Evolutionary conservation across 371 early-diverging fungal genomes (phyloP), one percentile per base, ranked within the genome.

Genomic region (Lichtheimia corymbifera): DNA sequence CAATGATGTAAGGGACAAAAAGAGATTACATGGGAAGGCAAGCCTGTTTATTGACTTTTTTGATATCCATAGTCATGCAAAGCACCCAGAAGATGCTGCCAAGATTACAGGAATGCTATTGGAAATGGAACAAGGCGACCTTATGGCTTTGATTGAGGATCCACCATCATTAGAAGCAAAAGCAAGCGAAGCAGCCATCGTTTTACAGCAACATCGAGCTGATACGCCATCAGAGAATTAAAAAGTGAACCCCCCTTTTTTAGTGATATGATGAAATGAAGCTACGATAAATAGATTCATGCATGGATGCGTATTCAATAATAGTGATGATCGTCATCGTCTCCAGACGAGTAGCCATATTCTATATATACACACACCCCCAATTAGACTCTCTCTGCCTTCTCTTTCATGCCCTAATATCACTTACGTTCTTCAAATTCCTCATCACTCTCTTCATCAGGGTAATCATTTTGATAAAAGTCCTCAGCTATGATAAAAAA

Each of bases 81-180:
- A 73, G 57, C 85, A 92, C 71, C 88, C 88, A 55, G 79, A 83
- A 47, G 72, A 82, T 42, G 95, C 97, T 59, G 94, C 94, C 63
- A 97, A 98, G 88, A 90, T 98, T 64, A 98, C 99, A 7, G 97
- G 97, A 51, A 97, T 97, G 97, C 79, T 98, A 53, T 77, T 98
- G 54, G 99, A 98, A 81, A 94, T 96, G 95, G 96, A 96, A 66
- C 91, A 92, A 70, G 76, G 85, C 53, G 94, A 94, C 72, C 76
- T 97, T 44, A 70, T 97, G 47, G 85, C 90, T 69, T 71, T 98
- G 57, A 70, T 97, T 53, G 95, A 95, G 74, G 76, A 85, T 68
- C 79, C 77, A 52, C 84, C 78, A 24, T 83, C 87, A 27, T 79
- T 92, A 65, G 72, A 81, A 53, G 72, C 65, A 60, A 71, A 75